Evolutionary conservation across 1,284 basidiomycete genomes (phyloP).

Genomic region (Paramarasmius palmivorus): DNA sequence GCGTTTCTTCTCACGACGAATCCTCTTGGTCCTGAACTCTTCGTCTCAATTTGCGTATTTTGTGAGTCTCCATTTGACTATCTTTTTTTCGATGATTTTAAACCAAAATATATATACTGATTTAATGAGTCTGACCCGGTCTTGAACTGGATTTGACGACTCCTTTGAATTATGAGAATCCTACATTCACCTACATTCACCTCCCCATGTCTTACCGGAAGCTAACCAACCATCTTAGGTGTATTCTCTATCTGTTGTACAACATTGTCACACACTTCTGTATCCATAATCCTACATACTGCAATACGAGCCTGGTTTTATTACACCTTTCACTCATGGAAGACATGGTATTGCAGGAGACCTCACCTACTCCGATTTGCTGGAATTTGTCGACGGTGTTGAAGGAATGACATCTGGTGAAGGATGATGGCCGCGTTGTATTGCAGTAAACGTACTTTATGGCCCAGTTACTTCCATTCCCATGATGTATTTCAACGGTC

Average conservation of each 20-base stretch:
- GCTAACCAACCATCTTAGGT: too few species aligned
- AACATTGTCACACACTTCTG: too few species aligned
- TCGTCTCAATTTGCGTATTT: background rate
- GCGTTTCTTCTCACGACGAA: too few species aligned
- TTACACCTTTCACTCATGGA: too few species aligned
- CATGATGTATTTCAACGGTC: conserved; percentile 39
- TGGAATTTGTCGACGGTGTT: too few species aligned
- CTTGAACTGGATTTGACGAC: background rate
- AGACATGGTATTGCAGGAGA: too few species aligned
- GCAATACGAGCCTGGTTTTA: too few species aligned
- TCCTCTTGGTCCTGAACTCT: background rate
- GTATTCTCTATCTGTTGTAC: too few species aligned
- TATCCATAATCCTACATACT: too few species aligned
- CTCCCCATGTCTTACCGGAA: background rate
- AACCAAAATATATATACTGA: conserved; percentile 8
- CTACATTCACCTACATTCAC: background rate
- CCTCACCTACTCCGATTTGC: too few species aligned
- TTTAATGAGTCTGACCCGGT: conserved; percentile 9
- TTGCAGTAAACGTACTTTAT: conserved; percentile 23
- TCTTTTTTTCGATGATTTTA: conserved; percentile 17
- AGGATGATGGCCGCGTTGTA: background rate
- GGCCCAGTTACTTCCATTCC: conserved; percentile 46
- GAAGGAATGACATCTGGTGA: background rate
- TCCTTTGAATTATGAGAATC: background rate
- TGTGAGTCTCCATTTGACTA: conserved; percentile 11